phyloP scores from a whole-genome alignment of 805 yeast species.

The Huiozyma naganishii region DNA sequence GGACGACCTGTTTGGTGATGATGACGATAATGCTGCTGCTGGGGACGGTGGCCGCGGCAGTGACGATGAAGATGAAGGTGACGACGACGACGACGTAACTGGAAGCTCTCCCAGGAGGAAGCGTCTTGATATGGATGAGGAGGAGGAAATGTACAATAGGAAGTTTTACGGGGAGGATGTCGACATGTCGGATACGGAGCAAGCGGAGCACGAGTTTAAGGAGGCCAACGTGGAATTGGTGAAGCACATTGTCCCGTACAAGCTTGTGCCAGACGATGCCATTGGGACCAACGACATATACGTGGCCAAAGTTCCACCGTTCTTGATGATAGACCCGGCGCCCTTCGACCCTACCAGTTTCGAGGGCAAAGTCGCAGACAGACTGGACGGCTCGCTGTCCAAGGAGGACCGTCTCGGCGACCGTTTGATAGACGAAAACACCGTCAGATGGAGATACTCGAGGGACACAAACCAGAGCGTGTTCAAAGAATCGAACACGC shows the following conservation, averaged over 20 bases:
- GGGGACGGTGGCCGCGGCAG: conserved; percentile 6
- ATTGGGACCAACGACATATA: conserved; percentile 24
- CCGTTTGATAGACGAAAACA: conserved; percentile 64
- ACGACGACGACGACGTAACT: conserved; percentile 9
- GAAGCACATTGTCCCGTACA: conserved; percentile 37
- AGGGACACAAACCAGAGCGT: conserved; percentile 59
- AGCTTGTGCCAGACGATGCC: conserved; percentile 25
- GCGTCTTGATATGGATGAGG: conserved; percentile 28
- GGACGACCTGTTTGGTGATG: conserved; percentile 35
- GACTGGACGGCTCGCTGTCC: conserved; percentile 23
- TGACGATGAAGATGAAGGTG: conserved; percentile 21
- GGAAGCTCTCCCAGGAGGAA: conserved; percentile 14
- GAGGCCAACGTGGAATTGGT: conserved; percentile 30
- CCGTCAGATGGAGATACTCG: conserved; percentile 90
- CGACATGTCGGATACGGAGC: conserved; percentile 23
- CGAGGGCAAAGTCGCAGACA: conserved; percentile 36
- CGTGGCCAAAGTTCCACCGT: conserved; percentile 68
- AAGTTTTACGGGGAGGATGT: conserved; percentile 27
- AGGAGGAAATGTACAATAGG: conserved; percentile 28
- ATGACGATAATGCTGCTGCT: conserved; percentile 22
- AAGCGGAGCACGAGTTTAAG: conserved; percentile 21
- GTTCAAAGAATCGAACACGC: conserved; percentile 78
- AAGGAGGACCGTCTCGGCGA: conserved; percentile 48
- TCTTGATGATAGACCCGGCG: conserved; percentile 68
- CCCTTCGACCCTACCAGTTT: conserved; percentile 76